Base-by-base conservation (phyloP, 108 stramenopile genomes). In the Chaetoceros tenuissimus region DNA sequence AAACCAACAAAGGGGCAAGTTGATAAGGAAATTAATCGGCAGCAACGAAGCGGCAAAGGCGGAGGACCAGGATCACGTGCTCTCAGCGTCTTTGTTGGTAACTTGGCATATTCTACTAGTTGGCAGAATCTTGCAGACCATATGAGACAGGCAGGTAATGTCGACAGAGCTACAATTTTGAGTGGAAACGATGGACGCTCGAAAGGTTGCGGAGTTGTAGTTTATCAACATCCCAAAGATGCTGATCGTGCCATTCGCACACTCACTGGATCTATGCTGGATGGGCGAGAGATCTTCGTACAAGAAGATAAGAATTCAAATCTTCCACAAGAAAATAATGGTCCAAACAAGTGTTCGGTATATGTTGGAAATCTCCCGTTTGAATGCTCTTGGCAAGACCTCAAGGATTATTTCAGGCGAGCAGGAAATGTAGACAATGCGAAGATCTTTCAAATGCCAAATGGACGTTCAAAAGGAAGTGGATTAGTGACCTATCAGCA, bases 191-290 rank as follows among this genome's bases (percentile, higher is more conserved):
- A 92, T 30, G 94, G 94, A 2, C 69, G 82, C 5, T 85, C 90
- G 51, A 88, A 82, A 49, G 95, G 97, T 24, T 96, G 92, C 57
- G 98, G 92, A 48, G 77, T 96, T 46, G 98, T 97, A 24, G 77
- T 87, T 46, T 98, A 78, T 66, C 89, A 90, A 66, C 75, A 71
- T n/a, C 71, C 92, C 0, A 70, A 80, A 49, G 95, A 94, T 48
- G 97, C 96, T 8, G 72, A 62, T 20, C 63, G 79, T 20, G 96
- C 96, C 46, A 97, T 94, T 56, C 77, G 74, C 28, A 79, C 85
- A 62, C 77, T 97, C 24, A 79, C 91, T 62, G 75, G 85, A 55
- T 61, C 86, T 10, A 74, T 78, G 31, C 66, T 97, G 28, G 71
- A 93, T 28, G 92, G 92, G 18, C 73, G 91, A 23, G 77, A 74